A percentile compares a stretch with the other conserved stretches of the same genome.
phyloP scores from a whole-genome alignment of 176 grass and related monocot species.

The Leersia perrieri region DNA sequence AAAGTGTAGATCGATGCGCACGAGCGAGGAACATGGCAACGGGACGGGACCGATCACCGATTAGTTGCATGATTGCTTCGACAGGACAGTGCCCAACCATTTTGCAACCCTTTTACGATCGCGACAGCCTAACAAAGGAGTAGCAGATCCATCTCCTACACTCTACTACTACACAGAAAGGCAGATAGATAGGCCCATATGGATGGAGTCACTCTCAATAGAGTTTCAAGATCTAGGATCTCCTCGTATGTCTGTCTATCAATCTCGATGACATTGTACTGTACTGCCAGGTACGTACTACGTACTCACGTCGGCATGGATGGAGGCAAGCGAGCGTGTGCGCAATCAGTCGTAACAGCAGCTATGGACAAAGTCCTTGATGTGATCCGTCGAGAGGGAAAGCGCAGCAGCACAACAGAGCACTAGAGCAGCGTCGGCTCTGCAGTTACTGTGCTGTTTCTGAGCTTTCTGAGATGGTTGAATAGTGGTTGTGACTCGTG shows the following conservation, averaged over 20 bases:
- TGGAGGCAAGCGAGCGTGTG: neutral
- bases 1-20: neutral
- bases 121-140: constrained; percentile 35
- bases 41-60: neutral
- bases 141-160: neutral
- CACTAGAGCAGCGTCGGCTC: neutral
- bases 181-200: neutral
- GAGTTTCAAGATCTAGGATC: constrained; percentile 24
- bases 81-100: constrained; percentile 4
- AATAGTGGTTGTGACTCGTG: neutral
- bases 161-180: too few relatives aligned
- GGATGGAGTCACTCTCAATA: neutral
- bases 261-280: neutral
- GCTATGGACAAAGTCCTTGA: neutral
- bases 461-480: neutral
- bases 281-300: neutral
- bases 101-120: constrained; percentile 32
- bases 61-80: constrained; percentile 31
- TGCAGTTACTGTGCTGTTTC: neutral
- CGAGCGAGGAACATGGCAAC: neutral
- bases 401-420: neutral
- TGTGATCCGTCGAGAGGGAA: neutral
- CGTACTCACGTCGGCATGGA: neutral
- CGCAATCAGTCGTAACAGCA: neutral
- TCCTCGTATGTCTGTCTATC: neutral